Conservation (phyloP, 331 rosid genomes). For the Rosa hybrid region DNA sequence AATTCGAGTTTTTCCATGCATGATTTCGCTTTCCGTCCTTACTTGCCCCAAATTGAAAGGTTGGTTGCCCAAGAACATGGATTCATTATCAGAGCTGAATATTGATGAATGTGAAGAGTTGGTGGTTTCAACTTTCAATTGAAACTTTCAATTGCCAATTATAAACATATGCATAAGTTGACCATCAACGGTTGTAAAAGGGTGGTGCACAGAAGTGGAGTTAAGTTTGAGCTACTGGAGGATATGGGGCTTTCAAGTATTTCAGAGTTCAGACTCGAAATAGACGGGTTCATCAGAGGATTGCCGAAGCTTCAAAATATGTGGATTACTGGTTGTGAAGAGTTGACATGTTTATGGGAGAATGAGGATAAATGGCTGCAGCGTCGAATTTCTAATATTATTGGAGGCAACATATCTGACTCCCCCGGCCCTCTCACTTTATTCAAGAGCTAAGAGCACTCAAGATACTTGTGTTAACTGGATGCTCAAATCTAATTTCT, state of each 20-base stretch:
- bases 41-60: constrained; percentile 29
- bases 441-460: neutral
- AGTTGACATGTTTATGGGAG: constrained; percentile 7
- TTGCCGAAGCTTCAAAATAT: constrained; percentile 4
- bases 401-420: neutral
- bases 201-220: neutral
- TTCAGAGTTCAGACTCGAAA: constrained; percentile 5
- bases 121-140: too few species aligned
- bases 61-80: neutral
- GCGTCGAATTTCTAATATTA: neutral
- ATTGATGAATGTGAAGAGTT: constrained; percentile 19
- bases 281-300: constrained; percentile 3
- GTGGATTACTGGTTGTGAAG: neutral
- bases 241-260: neutral
- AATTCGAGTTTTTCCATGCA: constrained; percentile 7
- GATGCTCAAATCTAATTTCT: neutral
- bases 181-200: constrained; percentile 18
- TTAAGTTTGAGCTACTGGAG: constrained; percentile 17
- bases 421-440: neutral
- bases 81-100: constrained; percentile 1
- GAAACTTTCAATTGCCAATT: constrained; percentile 18
- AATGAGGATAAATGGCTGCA: neutral
- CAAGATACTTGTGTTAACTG: neutral
- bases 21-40: neutral
- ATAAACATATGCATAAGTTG: constrained; percentile 12